phyloP scores from a whole-genome alignment of 495 filamentous ascomycete genomes.

The Neurospora sp. region DNA sequence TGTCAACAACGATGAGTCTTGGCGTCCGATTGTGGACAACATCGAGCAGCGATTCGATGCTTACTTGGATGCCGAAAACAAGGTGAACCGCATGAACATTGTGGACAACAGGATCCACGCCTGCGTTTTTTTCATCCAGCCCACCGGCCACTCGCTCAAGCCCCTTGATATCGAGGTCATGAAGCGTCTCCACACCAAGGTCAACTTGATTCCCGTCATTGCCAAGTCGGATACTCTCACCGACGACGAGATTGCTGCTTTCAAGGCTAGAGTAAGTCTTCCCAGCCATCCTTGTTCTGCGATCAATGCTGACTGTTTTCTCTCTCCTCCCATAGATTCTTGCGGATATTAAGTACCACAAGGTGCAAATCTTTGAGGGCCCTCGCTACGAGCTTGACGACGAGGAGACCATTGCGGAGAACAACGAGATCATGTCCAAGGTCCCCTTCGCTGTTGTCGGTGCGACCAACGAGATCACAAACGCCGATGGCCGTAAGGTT shows the following conservation, averaged over 20 bases:
- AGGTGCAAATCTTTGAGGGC: constrained; percentile 97
- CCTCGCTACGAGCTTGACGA: constrained; percentile 97
- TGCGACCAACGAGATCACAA: constrained; percentile 85
- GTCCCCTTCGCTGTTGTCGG: constrained; percentile 97
- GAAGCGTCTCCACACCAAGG: constrained; percentile 97
- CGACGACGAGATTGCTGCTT: constrained; percentile 84
- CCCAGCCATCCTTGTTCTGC: background rate
- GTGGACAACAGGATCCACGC: constrained; percentile 97
- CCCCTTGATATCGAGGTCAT: constrained; percentile 98
- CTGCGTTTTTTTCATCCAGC: constrained; percentile 99
- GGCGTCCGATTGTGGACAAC: constrained; percentile 97
- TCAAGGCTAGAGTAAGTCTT: constrained; percentile 82
- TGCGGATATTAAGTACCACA: constrained; percentile 90
- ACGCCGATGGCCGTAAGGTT: constrained; percentile 86
- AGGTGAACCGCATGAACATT: constrained; percentile 99
- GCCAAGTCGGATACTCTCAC: constrained; percentile 97
- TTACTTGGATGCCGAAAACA: constrained; percentile 98
- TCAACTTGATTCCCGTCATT: constrained; percentile 98
- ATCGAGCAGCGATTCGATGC: constrained; percentile 98
- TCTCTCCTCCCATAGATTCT: constrained; percentile 57
- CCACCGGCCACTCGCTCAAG: constrained; percentile 98
- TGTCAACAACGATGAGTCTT: constrained; percentile 99
- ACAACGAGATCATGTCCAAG: constrained; percentile 99
- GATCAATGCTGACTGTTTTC: constrained; percentile 9
- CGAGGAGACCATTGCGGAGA: constrained; percentile 98